These are phyloP conservation scores for Cyberlindnera misumaiensis DNA, from an alignment of 805 yeast species.

Conservation along the genomic window DNA sequence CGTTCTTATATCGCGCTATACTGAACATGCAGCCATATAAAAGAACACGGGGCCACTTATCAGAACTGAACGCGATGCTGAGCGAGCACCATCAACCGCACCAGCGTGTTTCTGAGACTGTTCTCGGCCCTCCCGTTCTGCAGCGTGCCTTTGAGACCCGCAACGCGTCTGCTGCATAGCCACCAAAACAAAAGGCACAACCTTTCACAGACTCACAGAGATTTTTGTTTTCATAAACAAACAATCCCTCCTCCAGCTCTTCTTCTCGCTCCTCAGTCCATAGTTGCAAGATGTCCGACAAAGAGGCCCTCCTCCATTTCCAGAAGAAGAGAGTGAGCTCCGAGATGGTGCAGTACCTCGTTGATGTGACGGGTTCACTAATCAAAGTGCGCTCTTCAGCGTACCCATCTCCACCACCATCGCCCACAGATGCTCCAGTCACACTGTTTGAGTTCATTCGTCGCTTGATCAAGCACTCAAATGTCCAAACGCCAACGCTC, in stretches of 20 bases:
- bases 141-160: conserved; percentile 10
- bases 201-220: too few relatives aligned
- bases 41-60: too few relatives aligned
- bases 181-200: conserved; percentile 2
- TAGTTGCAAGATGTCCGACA: conserved; percentile 30
- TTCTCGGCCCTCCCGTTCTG: neutral
- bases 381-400: conserved; percentile 34
- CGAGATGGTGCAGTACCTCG: conserved; percentile 54
- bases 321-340: conserved; percentile 47
- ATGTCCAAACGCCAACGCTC: conserved; percentile 90
- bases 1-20: neutral
- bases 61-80: too few relatives aligned
- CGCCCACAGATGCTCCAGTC: conserved; percentile 23
- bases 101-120: neutral
- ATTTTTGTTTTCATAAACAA: conserved; percentile 6
- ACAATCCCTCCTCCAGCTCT: neutral
- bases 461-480: conserved; percentile 67
- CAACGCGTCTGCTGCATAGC: conserved; percentile 12
- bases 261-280: neutral
- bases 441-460: conserved; percentile 61
- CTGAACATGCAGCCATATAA: neutral
- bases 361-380: conserved; percentile 50
- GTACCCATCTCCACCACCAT: conserved; percentile 34
- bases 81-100: too few relatives aligned
- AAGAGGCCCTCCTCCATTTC: conserved; percentile 46